Percentiles rank a stretch among this genome's conserved stretches.
phyloP scores from a whole-genome alignment of 73 alveolate species.

The Paramecium sexaurelia region DNA sequence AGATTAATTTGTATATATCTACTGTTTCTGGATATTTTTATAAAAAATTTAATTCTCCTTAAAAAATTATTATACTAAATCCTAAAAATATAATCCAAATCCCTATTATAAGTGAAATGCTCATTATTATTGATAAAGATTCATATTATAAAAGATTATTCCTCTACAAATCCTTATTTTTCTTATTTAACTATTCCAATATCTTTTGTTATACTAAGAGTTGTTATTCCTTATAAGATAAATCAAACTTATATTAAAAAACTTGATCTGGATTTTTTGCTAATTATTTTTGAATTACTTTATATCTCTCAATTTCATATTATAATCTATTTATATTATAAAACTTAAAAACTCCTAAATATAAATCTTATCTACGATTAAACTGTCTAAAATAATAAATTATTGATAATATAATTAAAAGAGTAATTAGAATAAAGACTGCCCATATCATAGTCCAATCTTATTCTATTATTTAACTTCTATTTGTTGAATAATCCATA shows the following conservation, averaged over 20 bases:
- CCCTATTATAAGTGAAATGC: background rate
- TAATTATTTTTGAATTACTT: background rate
- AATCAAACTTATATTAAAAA: background rate
- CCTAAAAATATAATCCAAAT: background rate
- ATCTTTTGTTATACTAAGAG: background rate
- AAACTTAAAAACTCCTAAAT: background rate
- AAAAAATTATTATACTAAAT: background rate
- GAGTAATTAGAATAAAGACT: background rate
- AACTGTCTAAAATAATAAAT: background rate
- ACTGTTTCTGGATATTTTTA: background rate
- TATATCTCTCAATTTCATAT: conserved; percentile 1
- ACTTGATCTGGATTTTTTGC: background rate
- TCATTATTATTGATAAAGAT: background rate
- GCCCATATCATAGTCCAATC: conserved; percentile 17
- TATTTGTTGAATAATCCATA: background rate
- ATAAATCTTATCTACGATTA: background rate
- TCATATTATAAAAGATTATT: background rate
- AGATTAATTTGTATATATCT: background rate
- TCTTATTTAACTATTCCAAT: background rate
- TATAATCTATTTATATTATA: background rate
- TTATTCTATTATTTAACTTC: background rate
- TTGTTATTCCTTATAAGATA: background rate
- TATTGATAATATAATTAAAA: background rate
- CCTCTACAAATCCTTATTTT: background rate
- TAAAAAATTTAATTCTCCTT: background rate